Base-by-base conservation (phyloP, 2,329 filamentous ascomycete species). In the Alternaria sp. region DNA sequence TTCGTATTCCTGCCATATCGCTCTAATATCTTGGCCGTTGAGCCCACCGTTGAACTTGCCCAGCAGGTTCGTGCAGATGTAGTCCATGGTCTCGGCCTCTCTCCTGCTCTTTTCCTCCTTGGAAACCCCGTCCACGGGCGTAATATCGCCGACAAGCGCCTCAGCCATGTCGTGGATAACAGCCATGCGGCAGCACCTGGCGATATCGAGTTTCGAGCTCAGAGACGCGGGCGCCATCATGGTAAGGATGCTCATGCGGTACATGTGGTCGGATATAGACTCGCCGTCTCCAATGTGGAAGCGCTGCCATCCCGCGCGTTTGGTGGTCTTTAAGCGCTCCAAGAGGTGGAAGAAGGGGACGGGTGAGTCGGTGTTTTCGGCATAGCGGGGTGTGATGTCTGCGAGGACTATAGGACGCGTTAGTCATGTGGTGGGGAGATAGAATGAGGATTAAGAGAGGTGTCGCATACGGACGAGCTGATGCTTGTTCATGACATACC, bases 261-360 rank as follows among this genome's bases (percentile, higher is more conserved):
- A 99, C 95, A 99, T 99, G 84, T 99, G 95, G 81, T 99, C 95
- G 53, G 92, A 86, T 74, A 99, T 97, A 2, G 92, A 96, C 79
- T 99, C 95, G 76, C 92, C 90, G 57, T 80, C 65, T 56, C 77
- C 67, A 66, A 99, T 92, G 37, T 88, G 88, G 75, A 97, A 97
- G 36, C 95, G 87, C 55, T 91, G 87, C 95, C 95, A 99, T 65
- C 95, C 95, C 80, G 97, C 95, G 60, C 95, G 90, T 79, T 96
- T 96, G 61, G 91, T 97, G 7, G 93, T 97, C 85, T 99, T 99
- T 56, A 99, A 86, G 49, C 91, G 90, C 79, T 96, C 91, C 63
- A 99, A 86, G 60, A 97, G 84, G 81, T 99, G 95, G 79, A 99
- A 96, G 82, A 97, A 98, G 33, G 93, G 87, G 10, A 98, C 76